phyloP scores from a whole-genome alignment of 768 basidiomycete genomes.

The Tricholoma saponaceum region DNA sequence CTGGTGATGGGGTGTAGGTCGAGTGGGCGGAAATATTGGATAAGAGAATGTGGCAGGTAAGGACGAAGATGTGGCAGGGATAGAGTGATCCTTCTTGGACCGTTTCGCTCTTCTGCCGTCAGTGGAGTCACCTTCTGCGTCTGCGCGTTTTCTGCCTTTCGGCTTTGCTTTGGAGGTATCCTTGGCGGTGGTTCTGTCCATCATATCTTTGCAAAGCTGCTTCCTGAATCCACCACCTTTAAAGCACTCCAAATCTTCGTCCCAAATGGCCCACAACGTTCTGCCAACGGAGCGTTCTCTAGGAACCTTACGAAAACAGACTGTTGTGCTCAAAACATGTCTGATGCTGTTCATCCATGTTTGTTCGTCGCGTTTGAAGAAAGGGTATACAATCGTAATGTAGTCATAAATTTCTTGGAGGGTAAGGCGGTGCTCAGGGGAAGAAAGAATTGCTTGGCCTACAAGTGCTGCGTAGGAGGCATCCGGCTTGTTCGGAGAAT shows the following conservation, averaged over 20 bases:
- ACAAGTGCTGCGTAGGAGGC: slow-evolving; percentile 94
- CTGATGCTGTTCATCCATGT: slow-evolving; percentile 99
- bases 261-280: slow-evolving; percentile 85
- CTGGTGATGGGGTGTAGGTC: slow-evolving; percentile 65
- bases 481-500: slow-evolving; percentile 75
- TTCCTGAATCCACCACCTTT: slow-evolving; percentile 79
- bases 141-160: slow-evolving; percentile 32
- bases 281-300: slow-evolving; percentile 76
- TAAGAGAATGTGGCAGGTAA: slow-evolving; percentile 22
- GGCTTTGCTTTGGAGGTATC: slow-evolving; percentile 29
- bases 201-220: slow-evolving; percentile 47
- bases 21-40: slow-evolving; percentile 47
- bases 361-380: slow-evolving; percentile 87
- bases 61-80: slow-evolving; percentile 16
- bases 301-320: slow-evolving; percentile 83
- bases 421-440: slow-evolving; percentile 77
- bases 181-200: slow-evolving; percentile 31
- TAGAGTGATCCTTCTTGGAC: slow-evolving; percentile 35
- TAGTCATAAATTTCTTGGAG: slow-evolving; percentile 96
- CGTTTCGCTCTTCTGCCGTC: slow-evolving; percentile 45
- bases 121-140: slow-evolving; percentile 31
- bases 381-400: slow-evolving; percentile 91
- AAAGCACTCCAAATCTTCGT: slow-evolving; percentile 81
- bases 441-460: slow-evolving; percentile 90
- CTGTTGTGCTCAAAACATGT: slow-evolving; percentile 92